These are phyloP conservation scores for Thoreauomyces humboldtii DNA, from an alignment of 192 early-diverging fungal genomes.

Conservation along the genomic window DNA sequence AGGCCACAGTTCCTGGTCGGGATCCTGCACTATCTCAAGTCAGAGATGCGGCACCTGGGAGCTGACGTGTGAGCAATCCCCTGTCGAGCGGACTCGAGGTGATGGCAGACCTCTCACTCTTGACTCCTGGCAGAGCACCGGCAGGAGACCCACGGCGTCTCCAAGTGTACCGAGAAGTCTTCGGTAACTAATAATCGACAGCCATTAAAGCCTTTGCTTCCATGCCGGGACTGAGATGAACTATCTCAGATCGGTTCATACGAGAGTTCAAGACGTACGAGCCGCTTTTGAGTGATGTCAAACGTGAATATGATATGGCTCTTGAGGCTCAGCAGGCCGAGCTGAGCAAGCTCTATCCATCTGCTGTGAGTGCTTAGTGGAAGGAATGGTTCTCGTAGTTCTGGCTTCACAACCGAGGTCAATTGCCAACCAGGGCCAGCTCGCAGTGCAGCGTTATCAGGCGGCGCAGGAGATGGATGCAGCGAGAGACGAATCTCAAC, in stretches of 20 bases:
- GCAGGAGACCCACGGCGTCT: conserved; percentile 34
- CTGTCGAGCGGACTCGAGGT: background rate
- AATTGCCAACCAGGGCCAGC: conserved; percentile 34
- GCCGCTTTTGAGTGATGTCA: conserved; percentile 51
- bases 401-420: no score
- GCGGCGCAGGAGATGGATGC: conserved; percentile 37
- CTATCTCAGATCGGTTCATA: conserved; percentile 49
- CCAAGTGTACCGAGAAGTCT: conserved; percentile 46
- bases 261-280: conserved; percentile 56
- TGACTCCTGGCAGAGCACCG: conserved; percentile 5
- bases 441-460: conserved; percentile 34
- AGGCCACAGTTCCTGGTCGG: conserved; percentile 27
- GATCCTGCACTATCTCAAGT: conserved; percentile 18
- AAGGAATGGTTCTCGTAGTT: no score
- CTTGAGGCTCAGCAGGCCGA: conserved; percentile 30
- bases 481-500: conserved; percentile 17
- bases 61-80: conserved; percentile 21
- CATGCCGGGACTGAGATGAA: background rate
- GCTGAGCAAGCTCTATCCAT: conserved; percentile 32
- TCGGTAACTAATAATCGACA: conserved; percentile 30
- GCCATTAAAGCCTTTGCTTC: background rate
- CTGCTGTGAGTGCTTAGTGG: conserved; percentile 1
- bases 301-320: conserved; percentile 49
- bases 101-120: conserved; percentile 7
- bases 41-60: conserved; percentile 26